A percentile compares a stretch with the other conserved stretches of the same genome.
These are phyloP conservation scores for Tetraselmis striata DNA, from an alignment of 139 green algal species.

Conservation along the genomic window DNA sequence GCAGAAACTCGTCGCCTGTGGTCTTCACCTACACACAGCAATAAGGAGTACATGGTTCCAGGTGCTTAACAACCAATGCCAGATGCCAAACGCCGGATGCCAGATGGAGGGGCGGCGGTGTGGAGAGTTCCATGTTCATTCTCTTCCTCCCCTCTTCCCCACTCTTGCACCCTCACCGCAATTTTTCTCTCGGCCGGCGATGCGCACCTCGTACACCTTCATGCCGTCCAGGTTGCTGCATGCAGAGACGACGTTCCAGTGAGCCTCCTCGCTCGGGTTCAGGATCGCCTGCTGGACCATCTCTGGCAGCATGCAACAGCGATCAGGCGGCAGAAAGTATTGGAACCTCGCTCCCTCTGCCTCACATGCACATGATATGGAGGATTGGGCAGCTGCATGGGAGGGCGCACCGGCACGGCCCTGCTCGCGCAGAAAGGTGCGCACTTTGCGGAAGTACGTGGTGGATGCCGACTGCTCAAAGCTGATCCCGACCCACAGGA, in stretches of 20 bases:
- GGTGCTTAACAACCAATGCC: no score
- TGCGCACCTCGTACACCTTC: not conserved
- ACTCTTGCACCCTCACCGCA: no score
- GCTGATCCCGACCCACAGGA: constrained; percentile 87
- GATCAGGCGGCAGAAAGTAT: constrained; percentile 3
- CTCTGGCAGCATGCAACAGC: not conserved
- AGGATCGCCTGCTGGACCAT: constrained; percentile 56
- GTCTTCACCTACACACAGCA: not conserved
- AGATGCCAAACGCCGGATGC: no score
- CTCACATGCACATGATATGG: no score
- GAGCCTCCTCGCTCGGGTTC: constrained; percentile 72
- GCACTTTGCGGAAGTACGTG: constrained; percentile 76
- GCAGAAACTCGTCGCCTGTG: not conserved
- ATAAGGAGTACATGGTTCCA: no score
- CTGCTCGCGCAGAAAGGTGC: constrained; percentile 23
- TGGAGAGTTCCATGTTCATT: no score
- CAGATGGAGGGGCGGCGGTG: no score
- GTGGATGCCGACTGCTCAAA: constrained; percentile 84
- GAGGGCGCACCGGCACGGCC: not conserved
- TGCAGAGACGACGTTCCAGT: constrained; percentile 75
- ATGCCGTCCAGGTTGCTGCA: constrained; percentile 37
- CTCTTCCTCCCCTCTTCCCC: no score
- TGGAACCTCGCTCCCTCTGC: no score
- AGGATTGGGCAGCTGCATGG: no score
- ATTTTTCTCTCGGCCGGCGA: no score